A percentile compares a stretch with the other conserved stretches of the same genome.
phyloP scores from a whole-genome alignment of 176 grass and related monocot genomes.

The Bothriochloa decipiens region DNA sequence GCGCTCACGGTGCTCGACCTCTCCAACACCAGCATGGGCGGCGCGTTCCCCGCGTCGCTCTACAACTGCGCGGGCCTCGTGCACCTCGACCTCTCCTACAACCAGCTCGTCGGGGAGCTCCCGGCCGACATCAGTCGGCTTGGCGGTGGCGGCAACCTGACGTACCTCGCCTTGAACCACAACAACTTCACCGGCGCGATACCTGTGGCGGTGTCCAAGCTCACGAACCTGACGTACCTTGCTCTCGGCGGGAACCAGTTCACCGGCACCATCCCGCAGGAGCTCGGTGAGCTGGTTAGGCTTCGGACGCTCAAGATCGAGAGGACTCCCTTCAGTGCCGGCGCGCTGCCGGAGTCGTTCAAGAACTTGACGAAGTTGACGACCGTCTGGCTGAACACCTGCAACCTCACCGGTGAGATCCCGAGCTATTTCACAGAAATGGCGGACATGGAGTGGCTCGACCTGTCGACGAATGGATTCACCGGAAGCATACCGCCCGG shows the following conservation, averaged over 20 bases:
- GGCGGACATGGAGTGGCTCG: conserved; percentile 40
- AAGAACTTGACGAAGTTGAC: conserved; percentile 56
- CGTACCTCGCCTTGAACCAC: conserved; percentile 23
- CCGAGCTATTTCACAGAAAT: conserved; percentile 43
- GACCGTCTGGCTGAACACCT: conserved; percentile 30
- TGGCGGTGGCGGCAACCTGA: not conserved
- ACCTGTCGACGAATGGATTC: conserved; percentile 50
- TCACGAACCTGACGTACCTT: conserved; percentile 47
- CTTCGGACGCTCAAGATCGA: conserved; percentile 58
- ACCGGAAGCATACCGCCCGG: conserved; percentile 50
- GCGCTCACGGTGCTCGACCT: conserved; percentile 59
- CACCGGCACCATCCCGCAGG: conserved; percentile 56
- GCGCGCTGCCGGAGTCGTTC: conserved; percentile 54
- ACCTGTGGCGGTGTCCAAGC: conserved; percentile 18
- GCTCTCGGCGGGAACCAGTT: conserved; percentile 47
- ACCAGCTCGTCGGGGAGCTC: conserved; percentile 52
- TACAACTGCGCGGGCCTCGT: conserved; percentile 52
- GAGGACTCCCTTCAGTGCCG: conserved; percentile 39
- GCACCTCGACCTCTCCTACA: conserved; percentile 39
- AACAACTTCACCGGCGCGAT: conserved; percentile 43
- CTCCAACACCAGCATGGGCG: conserved; percentile 54
- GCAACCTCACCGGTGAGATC: conserved; percentile 60
- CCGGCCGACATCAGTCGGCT: conserved; percentile 53
- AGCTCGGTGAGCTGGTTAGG: conserved; percentile 51
- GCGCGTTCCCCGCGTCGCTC: conserved; percentile 57